A percentile compares a stretch with the other conserved stretches of the same genome.
These are phyloP conservation scores for Alternaria panax DNA, from an alignment of 2,329 filamentous ascomycete species.

Conservation along the genomic window DNA sequence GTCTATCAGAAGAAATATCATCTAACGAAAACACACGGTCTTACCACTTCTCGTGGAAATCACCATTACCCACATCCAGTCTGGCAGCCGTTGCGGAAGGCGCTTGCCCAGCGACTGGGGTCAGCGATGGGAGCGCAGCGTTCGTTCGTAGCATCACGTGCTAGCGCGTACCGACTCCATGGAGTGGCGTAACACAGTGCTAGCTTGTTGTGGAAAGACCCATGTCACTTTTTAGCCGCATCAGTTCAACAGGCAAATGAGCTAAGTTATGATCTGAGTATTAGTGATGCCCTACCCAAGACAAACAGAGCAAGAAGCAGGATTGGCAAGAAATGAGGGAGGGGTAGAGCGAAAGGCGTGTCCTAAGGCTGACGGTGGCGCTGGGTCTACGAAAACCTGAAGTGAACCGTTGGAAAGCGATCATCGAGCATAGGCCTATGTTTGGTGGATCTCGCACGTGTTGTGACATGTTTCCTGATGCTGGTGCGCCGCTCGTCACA, in stretches of 20 bases:
- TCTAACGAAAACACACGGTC: neutral
- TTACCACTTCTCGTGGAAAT: neutral
- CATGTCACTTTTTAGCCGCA: constrained; percentile 2
- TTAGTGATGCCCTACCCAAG: neutral
- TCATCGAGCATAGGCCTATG: neutral
- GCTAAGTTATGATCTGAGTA: neutral
- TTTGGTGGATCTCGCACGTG: constrained; percentile 5
- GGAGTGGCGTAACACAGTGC: constrained; percentile 1
- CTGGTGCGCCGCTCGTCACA: neutral
- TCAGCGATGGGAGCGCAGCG: constrained; percentile 7
- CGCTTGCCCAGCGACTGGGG: neutral
- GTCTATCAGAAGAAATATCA: neutral
- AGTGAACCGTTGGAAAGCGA: constrained; percentile 1
- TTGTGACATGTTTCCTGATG: constrained; percentile 6
- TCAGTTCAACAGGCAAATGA: neutral
- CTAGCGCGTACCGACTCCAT: constrained; percentile 8
- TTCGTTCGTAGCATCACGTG: constrained; percentile 11
- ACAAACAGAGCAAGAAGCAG: neutral
- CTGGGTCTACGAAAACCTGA: neutral
- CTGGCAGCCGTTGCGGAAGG: constrained; percentile 1
- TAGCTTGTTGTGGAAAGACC: constrained; percentile 3
- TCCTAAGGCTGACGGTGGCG: neutral
- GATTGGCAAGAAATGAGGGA: neutral
- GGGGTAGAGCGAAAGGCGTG: neutral
- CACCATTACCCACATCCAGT: constrained; percentile 13